A percentile compares a stretch with the other conserved stretches of the same genome.
phyloP scores from a whole-genome alignment of 1,284 basidiomycete species.

The Tremellales sp. region DNA sequence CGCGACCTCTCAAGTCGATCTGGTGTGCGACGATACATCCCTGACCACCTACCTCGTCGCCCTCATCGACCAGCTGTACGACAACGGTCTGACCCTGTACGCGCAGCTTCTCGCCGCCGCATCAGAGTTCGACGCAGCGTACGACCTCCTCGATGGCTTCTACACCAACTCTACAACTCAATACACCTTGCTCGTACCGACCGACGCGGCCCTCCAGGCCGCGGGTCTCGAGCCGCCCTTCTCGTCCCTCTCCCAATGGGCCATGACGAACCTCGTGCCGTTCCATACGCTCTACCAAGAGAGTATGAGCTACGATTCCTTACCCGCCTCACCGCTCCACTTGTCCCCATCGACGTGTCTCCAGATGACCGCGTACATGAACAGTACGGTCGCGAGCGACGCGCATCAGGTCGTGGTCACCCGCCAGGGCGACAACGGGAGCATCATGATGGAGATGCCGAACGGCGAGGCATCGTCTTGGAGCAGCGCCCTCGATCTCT shows the following conservation, averaged over 20 bases:
- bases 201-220: conserved; percentile 31
- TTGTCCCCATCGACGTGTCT: no score
- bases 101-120: conserved; percentile 36
- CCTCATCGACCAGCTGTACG: conserved; percentile 35
- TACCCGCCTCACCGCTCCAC: conserved; percentile 12
- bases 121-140: conserved; percentile 31
- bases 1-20: not conserved
- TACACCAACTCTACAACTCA: conserved; percentile 10
- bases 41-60: conserved; percentile 33
- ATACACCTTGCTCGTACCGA: conserved; percentile 33
- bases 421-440: conserved; percentile 17
- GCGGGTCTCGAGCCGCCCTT: conserved; percentile 32
- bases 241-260: conserved; percentile 11
- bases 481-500: conserved; percentile 18
- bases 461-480: conserved; percentile 29
- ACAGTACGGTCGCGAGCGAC: conserved; percentile 1
- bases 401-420: conserved; percentile 24
- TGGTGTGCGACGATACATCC: conserved; percentile 25
- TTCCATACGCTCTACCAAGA: conserved; percentile 30
- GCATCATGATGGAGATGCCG: conserved; percentile 19
- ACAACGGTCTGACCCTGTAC: conserved; percentile 35
- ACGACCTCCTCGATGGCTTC: conserved; percentile 25
- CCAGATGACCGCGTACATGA: conserved; percentile 6
- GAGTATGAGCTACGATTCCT: no score
- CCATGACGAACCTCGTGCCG: conserved; percentile 24